Evolutionary conservation across 176 grass and related monocot species (phyloP), one percentile per base, ranked within the genome.

Genomic region (Lolium perenne): DNA sequence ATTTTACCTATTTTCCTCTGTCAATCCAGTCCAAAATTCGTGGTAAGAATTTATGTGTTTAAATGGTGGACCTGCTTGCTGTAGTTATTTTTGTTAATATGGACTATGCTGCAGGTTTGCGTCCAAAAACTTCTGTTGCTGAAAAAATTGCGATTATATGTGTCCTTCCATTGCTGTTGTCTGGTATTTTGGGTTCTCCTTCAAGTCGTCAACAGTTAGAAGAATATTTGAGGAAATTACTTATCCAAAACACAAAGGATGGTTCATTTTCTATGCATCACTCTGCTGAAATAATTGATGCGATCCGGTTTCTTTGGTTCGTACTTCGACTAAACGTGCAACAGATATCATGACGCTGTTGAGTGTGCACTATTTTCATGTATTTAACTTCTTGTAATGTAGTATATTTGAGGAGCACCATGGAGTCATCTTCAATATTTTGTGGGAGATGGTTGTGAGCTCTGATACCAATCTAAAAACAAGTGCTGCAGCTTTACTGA

Each of bases 401-500:
- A 98, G 94, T 87, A 94, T 88, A 89, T 98, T 98, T 84, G 79
- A 87, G 67, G 92, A 95, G 88, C 94, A 98, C 86, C 97, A 95
- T 87, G 88, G 82, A 63, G 84, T 80, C 17, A 80, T 98, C 68
- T 98, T 98, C 83, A 94, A 90, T 86, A 92, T 94, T 70, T 80
- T 95, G 62, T 98, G 97, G 97, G 97, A 98, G 92, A 95, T 98
- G 97, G 97, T 98, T 72, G 94, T 94, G 83, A 98, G 88, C 67
- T 93, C 90, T 35, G 86, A 94, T 86, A 84, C 82, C 71, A 87
- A 91, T 71, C 76, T 95, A 76, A 95, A 95, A 84, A 92, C 83
- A 54, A 98, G 92, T 86, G 96, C 93, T 71, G 93, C 92, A 12
- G 72, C 82, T 88, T 85, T 98, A 84, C 86, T 98, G 68, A 98